Conservation (phyloP, 2,329 filamentous ascomycete species). For the Cercospora janseana region DNA sequence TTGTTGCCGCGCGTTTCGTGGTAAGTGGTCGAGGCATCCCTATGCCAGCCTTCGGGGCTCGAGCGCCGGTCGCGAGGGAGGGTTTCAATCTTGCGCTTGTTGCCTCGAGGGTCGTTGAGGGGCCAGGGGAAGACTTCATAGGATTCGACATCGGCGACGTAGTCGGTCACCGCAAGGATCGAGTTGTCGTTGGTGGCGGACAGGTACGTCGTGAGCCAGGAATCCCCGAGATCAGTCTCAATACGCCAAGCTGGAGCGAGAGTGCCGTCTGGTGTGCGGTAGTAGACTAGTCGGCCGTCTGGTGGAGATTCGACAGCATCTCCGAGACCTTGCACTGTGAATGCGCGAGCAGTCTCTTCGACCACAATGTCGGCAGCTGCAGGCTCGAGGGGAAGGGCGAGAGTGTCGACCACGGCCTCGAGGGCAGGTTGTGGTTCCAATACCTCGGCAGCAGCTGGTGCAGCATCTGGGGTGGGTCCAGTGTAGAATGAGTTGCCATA, state of each 20-base stretch:
- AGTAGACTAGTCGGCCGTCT: conserved; percentile 56
- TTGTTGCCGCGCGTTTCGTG: conserved; percentile 60
- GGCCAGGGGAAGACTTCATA: conserved; percentile 59
- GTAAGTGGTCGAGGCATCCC: conserved; percentile 50
- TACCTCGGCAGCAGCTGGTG: conserved; percentile 41
- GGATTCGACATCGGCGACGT: conserved; percentile 53
- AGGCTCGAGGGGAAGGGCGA: conserved; percentile 46
- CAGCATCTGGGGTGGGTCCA: conserved; percentile 45
- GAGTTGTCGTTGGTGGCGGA: conserved; percentile 50
- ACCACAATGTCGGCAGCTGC: conserved; percentile 40
- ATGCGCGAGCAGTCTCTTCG: conserved; percentile 36
- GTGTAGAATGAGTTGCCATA: conserved; percentile 54
- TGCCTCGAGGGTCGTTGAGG: conserved; percentile 55
- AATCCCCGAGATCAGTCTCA: conserved; percentile 56
- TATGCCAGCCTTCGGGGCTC: conserved; percentile 56
- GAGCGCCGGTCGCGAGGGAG: conserved; percentile 51
- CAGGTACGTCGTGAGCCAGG: conserved; percentile 61
- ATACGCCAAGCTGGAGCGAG: conserved; percentile 57
- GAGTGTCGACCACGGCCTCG: conserved; percentile 41
- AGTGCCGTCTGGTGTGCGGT: conserved; percentile 49
- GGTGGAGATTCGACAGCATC: conserved; percentile 52
- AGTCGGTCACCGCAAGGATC: conserved; percentile 57
- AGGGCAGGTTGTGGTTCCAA: conserved; percentile 48
- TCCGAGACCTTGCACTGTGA: conserved; percentile 49
- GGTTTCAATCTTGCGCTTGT: conserved; percentile 44